Evolutionary conservation across 1,284 basidiomycete genomes (phyloP).

Genomic region (Heterobasidion annosum): DNA sequence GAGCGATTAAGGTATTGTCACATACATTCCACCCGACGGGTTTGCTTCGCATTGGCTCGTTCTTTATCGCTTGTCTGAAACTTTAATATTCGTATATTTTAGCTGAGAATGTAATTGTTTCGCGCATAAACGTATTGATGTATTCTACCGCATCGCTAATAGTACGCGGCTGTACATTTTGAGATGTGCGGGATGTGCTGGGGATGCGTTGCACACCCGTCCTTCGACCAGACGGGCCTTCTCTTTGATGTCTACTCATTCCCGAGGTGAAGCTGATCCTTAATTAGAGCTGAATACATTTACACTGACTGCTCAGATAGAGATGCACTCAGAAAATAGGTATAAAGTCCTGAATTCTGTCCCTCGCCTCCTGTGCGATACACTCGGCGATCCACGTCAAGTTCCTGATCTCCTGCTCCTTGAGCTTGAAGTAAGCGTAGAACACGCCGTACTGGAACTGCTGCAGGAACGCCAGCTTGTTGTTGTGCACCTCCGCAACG

Average conservation of each 20-base stretch:
- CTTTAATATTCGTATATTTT: neutral
- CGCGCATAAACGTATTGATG: neutral
- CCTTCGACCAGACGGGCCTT: no score
- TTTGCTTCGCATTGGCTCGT: no score
- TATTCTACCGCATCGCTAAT: no score
- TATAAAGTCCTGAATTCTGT: constrained; percentile 91
- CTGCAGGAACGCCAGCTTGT: constrained; percentile 91
- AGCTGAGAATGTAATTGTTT: neutral
- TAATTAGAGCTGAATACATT: no score
- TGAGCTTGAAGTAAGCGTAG: constrained; percentile 92
- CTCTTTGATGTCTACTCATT: no score
- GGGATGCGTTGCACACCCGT: neutral
- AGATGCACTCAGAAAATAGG: constrained; percentile 46
- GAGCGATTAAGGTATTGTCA: no score
- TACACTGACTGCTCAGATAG: no score
- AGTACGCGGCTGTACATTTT: no score
- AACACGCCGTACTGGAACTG: constrained; percentile 94
- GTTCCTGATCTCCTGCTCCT: constrained; percentile 98
- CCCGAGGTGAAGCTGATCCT: no score
- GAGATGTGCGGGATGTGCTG: neutral
- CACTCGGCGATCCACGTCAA: constrained; percentile 98
- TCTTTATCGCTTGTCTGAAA: no score
- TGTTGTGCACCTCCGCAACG: constrained; percentile 86
- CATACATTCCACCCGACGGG: no score
- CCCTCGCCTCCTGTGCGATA: constrained; percentile 89